Base-by-base conservation (phyloP, 163 green algal species). In the Chloromonas sp. region DNA sequence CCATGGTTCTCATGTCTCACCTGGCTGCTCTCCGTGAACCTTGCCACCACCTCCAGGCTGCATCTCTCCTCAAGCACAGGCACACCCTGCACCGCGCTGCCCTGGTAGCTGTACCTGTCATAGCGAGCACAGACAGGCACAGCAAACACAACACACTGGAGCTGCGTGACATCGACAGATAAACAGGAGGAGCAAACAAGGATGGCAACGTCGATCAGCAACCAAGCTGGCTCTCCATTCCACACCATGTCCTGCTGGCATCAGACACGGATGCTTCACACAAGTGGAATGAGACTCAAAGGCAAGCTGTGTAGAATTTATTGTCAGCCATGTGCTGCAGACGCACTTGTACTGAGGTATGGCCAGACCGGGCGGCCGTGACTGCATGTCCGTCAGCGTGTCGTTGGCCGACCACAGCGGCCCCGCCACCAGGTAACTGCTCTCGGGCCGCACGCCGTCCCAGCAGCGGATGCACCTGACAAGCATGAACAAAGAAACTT, bases 341-440 rank as follows among this genome's bases (percentile, higher is more conserved):
- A 74, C 66, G 5, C 66, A 74, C 66, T 74, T 74, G 66, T 15
- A 11, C 66, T 74, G 66, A 11, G 66, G 66, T 5, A 74, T 74
- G 66, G 66, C 66, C 66, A 74, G 66, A 11, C 66, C 66, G 66
- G 66, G 66, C 11, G 66, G 66, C 5, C 66, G 66, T 11, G 11
- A 15, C 66, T 15, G 5, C 5, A 74, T 11, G 66, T 74, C 66
- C 66, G 66, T 74, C 1, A 81, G 78, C 15, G 78, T 62, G 57
- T 81, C 78, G 77, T 81, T 82, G 0, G 79, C 83, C 57, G 85
- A 81, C 83, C 85, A 90, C 60, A 91, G 87, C 58, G 91, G 91
- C 1, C 86, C 92, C n/a, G 84, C 92, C 70, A 97, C 88, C 5
- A 95, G 85, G 87, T 96, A 96, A 83, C 85, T 93, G 60, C 89